Evolutionary conservation across 78 protist genomes (phyloP), one percentile per base, ranked within the genome.

Genomic region (Dictyostelium capitatum): DNA sequence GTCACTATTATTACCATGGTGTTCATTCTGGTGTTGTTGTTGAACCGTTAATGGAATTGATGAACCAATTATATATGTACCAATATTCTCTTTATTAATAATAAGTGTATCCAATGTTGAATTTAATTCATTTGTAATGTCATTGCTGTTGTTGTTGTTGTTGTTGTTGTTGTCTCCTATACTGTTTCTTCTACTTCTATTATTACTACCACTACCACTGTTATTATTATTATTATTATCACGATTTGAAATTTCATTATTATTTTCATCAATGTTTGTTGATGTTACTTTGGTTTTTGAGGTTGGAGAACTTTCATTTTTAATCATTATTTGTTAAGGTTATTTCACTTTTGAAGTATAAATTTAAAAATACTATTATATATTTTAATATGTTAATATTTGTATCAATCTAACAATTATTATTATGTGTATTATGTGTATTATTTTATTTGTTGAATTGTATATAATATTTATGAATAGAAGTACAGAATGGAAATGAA

Each of bases 221-320:
- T 20, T 56, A 20, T 3, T 56, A 9, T 10, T 11, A 23, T 59
- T 30, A 59, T 14, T 23, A 59, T 6, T 23, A 59, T 23, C 32
- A 59, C 37, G 32, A 59, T 9, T 25, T 59, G 69, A 59, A 59
- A 23, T 59, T 59, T 59, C 69, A 59, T 59, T 59, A 59, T 59
- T 59, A 59, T 59, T 59, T 8, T 56, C 64, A 56, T 56, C 65
- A 59, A 23, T 23, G 25, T 59, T 59, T 59, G 69, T 59, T 59
- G 69, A 59, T 37, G 43, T 37, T 37, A 37, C 43, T 37, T 37
- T 37, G 43, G 43, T 37, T 37, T 37, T 37, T 37, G 69, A 23
- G 32, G 69, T 59, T 59, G 69, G 69, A 3, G 69, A 30, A 59
- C 32, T 59, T 4, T 59, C 69, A 59, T 59, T 59, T 59, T 59